phyloP scores from a whole-genome alignment of 129 eudicot species.

The Centella asiatica region DNA sequence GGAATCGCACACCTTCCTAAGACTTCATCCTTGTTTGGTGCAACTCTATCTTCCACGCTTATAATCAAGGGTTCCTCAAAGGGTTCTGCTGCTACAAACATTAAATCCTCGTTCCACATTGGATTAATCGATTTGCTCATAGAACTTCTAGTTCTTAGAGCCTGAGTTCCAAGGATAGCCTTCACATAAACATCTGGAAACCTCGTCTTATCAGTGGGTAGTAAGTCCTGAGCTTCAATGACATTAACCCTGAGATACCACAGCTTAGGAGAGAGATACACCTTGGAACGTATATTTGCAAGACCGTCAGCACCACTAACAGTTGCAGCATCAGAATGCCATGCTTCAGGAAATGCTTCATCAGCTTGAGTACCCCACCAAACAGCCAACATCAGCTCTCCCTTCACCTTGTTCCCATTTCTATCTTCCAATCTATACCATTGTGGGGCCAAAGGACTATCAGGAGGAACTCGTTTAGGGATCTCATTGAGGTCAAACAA shows the following conservation, averaged over 20 bases:
- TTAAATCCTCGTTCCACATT: constrained; percentile 59
- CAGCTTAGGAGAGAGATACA: constrained; percentile 83
- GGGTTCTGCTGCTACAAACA: constrained; percentile 69
- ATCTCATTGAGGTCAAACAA: constrained; percentile 82
- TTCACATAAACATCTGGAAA: constrained; percentile 56
- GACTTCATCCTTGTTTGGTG: constrained; percentile 45
- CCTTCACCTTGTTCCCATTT: constrained; percentile 50
- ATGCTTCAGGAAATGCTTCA: constrained; percentile 92
- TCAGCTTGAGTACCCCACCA: constrained; percentile 99
- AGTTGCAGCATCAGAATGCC: constrained; percentile 89
- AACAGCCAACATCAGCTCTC: constrained; percentile 90
- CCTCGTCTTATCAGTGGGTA: constrained; percentile 42
- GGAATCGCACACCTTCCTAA: constrained; percentile 49
- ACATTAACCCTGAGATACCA: constrained; percentile 88
- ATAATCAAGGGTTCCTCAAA: constrained; percentile 58
- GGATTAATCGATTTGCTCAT: constrained; percentile 56
- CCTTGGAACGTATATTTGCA: constrained; percentile 67
- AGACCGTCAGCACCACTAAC: constrained; percentile 72
- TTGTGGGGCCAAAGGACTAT: constrained; percentile 86
- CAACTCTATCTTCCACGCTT: constrained; percentile 50
- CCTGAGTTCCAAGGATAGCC: constrained; percentile 55
- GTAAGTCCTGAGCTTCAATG: constrained; percentile 69
- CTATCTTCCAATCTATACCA: constrained; percentile 82
- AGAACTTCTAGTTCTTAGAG: constrained; percentile 45
- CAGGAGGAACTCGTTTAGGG: constrained; percentile 82